These are phyloP conservation scores for Geranium rotundifolium DNA, from an alignment of 345 rosid genomes.

Conservation along the genomic window DNA sequence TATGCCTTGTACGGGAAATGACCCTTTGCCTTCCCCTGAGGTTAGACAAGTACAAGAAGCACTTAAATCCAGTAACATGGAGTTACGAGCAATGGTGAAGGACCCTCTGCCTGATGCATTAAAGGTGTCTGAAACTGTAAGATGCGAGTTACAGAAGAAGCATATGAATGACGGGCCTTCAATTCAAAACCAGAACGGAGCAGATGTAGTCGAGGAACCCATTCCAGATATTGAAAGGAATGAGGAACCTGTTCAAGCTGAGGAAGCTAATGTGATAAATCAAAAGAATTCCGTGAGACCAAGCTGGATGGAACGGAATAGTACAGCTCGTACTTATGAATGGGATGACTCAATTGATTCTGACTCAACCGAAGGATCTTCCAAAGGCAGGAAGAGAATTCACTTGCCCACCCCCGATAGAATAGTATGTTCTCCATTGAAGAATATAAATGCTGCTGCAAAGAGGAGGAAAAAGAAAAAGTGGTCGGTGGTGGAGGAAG, in stretches of 20 bases:
- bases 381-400: constrained; percentile 3
- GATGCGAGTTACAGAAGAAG: constrained; percentile 7
- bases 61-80: constrained; percentile 28
- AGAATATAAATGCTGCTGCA: neutral
- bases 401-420: constrained; percentile 13
- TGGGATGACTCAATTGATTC: constrained; percentile 38
- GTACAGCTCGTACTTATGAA: constrained; percentile 39
- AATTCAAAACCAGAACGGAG: constrained; percentile 4
- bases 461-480: constrained; percentile 22
- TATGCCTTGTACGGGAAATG: constrained; percentile 2
- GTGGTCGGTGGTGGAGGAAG: constrained; percentile 51
- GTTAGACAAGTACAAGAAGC: constrained; percentile 28
- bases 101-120: constrained; percentile 49
- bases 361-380: constrained; percentile 19
- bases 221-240: neutral
- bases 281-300: constrained; percentile 7
- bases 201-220: neutral
- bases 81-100: constrained; percentile 26
- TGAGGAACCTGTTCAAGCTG: neutral
- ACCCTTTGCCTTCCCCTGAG: constrained; percentile 17
- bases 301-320: constrained; percentile 43
- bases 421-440: constrained; percentile 16
- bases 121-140: constrained; percentile 20
- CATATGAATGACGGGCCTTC: neutral
- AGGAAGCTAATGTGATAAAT: constrained; percentile 1